These are phyloP conservation scores for Stereocaulon alpinum DNA, from an alignment of 495 filamentous ascomycete species.

Conservation along the genomic window DNA sequence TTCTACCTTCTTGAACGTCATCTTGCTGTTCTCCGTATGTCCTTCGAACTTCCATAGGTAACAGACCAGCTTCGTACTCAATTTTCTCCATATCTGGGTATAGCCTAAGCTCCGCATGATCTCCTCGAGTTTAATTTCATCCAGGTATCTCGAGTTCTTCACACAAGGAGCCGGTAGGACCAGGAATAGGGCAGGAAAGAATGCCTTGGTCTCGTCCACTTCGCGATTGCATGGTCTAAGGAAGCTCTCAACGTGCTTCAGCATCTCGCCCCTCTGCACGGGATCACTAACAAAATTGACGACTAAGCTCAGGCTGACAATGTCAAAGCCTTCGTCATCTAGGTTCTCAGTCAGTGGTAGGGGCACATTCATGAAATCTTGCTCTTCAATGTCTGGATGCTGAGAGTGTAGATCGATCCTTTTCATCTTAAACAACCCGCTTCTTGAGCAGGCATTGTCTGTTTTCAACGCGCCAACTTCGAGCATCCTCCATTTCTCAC, in stretches of 20 bases:
- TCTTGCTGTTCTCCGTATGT: slow-evolving; percentile 24
- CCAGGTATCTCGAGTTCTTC: slow-evolving; percentile 83
- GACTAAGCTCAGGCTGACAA: slow-evolving; percentile 89
- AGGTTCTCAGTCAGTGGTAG: slow-evolving; percentile 43
- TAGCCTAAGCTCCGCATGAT: slow-evolving; percentile 79
- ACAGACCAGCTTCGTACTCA: slow-evolving; percentile 75
- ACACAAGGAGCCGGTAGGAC: slow-evolving; percentile 86
- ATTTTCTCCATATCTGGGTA: slow-evolving; percentile 50
- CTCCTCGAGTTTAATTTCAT: slow-evolving; percentile 53
- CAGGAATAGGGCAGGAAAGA: slow-evolving; percentile 74
- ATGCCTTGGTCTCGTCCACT: slow-evolving; percentile 12
- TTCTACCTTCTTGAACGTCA: slow-evolving; percentile 56
- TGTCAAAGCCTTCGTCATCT: slow-evolving; percentile 59
- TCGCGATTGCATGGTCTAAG: slow-evolving; percentile 31
- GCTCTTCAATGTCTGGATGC: slow-evolving; percentile 63
- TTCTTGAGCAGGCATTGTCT: slow-evolving; percentile 71
- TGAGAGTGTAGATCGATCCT: slow-evolving; percentile 89
- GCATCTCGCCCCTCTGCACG: slow-evolving; percentile 72
- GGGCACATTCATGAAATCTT: slow-evolving; percentile 91
- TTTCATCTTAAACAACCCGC: slow-evolving; percentile 57
- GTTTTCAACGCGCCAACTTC: slow-evolving; percentile 86
- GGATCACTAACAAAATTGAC: slow-evolving; percentile 86
- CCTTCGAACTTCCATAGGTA: slow-evolving; percentile 61
- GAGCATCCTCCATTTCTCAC: slow-evolving; percentile 51
- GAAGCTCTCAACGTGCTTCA: slow-evolving; percentile 61